Evolutionary conservation across 169 alveolate genomes (phyloP).

Genomic region (Plasmodium knowlesi): DNA sequence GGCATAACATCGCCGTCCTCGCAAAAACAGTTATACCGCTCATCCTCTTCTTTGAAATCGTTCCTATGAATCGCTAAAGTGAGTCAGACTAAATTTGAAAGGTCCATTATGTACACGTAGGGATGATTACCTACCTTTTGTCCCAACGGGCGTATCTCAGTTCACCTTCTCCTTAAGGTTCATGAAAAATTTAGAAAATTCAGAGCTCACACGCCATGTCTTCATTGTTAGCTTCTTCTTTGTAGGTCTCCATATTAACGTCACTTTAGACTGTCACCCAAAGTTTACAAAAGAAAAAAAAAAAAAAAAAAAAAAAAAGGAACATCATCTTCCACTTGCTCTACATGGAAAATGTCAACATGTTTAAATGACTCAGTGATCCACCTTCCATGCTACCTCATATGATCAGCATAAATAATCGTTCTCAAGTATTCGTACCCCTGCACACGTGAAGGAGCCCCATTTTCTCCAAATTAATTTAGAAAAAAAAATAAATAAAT

Average conservation of each 20-base stretch:
- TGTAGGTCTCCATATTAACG: background rate
- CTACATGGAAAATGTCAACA: background rate
- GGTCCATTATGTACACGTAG: background rate
- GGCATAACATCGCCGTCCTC: background rate
- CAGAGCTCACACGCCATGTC: background rate
- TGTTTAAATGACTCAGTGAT: background rate
- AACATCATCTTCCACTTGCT: background rate
- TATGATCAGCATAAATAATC: background rate
- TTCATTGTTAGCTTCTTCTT: background rate
- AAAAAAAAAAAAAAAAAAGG: background rate
- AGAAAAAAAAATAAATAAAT: background rate
- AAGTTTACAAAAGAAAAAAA: background rate
- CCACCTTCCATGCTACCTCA: background rate
- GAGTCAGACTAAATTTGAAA: background rate
- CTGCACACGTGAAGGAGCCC: background rate
- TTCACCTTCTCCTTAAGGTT: background rate
- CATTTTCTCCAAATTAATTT: background rate
- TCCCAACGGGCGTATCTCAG: background rate
- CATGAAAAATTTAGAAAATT: background rate
- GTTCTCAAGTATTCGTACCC: background rate
- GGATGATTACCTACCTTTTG: background rate
- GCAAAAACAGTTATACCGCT: background rate
- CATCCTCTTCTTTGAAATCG: background rate
- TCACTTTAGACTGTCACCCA: background rate
- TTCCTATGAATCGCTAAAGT: background rate